Conservation (phyloP, 805 yeast species). For the Barnettozyma pratensis region DNA sequence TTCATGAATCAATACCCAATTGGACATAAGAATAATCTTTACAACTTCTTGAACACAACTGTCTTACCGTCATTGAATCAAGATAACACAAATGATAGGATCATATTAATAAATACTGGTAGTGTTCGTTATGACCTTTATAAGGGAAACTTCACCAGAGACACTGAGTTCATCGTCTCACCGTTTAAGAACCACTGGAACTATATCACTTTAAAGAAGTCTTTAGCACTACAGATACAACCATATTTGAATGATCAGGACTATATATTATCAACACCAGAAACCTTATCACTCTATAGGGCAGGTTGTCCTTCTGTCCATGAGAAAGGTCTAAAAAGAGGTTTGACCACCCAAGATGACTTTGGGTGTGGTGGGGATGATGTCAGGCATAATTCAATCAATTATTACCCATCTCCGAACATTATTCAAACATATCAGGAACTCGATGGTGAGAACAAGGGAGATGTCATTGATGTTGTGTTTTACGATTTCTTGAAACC, state of each 20-base stretch:
- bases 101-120: conserved; percentile 78
- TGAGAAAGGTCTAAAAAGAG: conserved; percentile 41
- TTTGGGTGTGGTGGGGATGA: conserved; percentile 87
- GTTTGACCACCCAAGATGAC: conserved; percentile 82
- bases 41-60: conserved; percentile 49
- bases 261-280: conserved; percentile 33
- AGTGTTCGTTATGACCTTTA: conserved; percentile 82
- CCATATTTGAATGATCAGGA: conserved; percentile 51
- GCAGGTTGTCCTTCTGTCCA: conserved; percentile 12
- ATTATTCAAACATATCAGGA: conserved; percentile 55
- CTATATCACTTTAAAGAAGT: conserved; percentile 52
- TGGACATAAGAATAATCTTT: conserved; percentile 51
- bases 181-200: conserved; percentile 85
- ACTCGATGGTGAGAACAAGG: conserved; percentile 24
- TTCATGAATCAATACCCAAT: conserved; percentile 64
- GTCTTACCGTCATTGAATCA: conserved; percentile 46
- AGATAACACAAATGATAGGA: conserved; percentile 29
- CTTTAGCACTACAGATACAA: conserved; percentile 50
- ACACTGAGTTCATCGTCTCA: conserved; percentile 75
- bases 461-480: conserved; percentile 53
- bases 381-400: conserved; percentile 57
- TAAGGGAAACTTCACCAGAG: conserved; percentile 77
- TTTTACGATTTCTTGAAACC: conserved; percentile 72
- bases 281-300: conserved; percentile 6
- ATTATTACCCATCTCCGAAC: conserved; percentile 65